Base-by-base conservation (phyloP, 2,329 filamentous ascomycete genomes). In the Aotearoamyces nothofagi region DNA sequence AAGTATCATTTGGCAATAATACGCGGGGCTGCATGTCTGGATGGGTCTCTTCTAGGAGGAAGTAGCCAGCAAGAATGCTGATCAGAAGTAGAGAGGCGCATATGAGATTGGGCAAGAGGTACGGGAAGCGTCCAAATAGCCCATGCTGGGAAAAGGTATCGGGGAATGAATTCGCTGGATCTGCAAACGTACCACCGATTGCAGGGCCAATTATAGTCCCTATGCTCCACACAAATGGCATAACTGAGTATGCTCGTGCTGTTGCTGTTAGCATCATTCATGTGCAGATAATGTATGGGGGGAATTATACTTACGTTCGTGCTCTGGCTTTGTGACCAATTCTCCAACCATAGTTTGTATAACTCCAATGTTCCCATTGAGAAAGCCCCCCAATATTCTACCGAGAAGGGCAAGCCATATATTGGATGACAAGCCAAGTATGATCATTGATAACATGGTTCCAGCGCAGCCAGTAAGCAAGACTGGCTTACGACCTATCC, bases 151-250 rank as follows among this genome's bases (percentile, higher is more conserved):
- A 70, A 46, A 93, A 90, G 1, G 69, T 24, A 15, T 61, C 55
- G 12, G 87, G 84, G 51, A 79, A 92, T 12, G 73, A 73, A 19
- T 69, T 58, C 36, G 74, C 67, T 15, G 87, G 86, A 39, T 82
- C 74, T 34, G 84, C 79, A 49, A 93, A 83, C 31, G 78, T 70
- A 17, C 87, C 87, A 34, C 87, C 87, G 39, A 94, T 83, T 5
- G 78, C 80, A 37, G 86, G 80, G 0, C 86, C 86, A 30, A 92
- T 64, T 38, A 93, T 92, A 7, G 82, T 92, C 14, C 86, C 86
- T 29, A 93, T 75, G 26, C 69, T 78, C 84, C 86, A 94, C 5
- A 93, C 78, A 46, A 93, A 93, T 1, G 86, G 86, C 82, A 94
- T 92, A 24, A 93, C 70, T 3, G 83, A 74, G 51, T 86, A 93